Conservation (phyloP, 2,329 filamentous ascomycete species). For the Claviceps cyperi region DNA sequence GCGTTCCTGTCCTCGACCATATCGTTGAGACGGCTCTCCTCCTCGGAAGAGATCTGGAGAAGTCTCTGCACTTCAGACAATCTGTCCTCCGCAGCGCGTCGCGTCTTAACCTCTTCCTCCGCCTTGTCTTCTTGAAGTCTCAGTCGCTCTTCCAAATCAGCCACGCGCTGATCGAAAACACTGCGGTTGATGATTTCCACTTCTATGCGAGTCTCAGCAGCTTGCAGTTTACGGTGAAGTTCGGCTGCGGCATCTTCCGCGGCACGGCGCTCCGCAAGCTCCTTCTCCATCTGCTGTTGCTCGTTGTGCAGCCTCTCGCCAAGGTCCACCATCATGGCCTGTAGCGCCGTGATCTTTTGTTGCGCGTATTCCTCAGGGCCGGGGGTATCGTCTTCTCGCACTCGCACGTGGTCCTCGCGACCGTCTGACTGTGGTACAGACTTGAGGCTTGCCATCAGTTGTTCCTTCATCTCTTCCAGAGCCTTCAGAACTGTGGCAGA, state of each 20-base stretch:
- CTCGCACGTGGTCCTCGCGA: conserved; percentile 35
- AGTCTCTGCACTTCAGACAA: conserved; percentile 58
- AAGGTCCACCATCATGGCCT: conserved; percentile 43
- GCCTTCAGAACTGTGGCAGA: conserved; percentile 47
- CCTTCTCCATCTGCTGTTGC: conserved; percentile 33
- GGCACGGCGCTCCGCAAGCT: conserved; percentile 31
- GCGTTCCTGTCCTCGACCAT: conserved; percentile 56
- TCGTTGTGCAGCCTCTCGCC: conserved; percentile 40
- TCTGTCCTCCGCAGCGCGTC: conserved; percentile 57
- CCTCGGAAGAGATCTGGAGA: conserved; percentile 55
- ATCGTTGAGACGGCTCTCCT: conserved; percentile 53
- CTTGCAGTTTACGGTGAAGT: conserved; percentile 37
- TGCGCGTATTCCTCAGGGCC: conserved; percentile 36
- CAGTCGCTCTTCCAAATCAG: conserved; percentile 56
- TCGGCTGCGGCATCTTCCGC: conserved; percentile 41
- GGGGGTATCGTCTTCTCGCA: conserved; percentile 36
- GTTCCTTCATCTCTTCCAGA: conserved; percentile 46
- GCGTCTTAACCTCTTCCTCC: conserved; percentile 47
- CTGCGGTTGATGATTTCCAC: conserved; percentile 47
- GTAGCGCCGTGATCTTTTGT: conserved; percentile 42
- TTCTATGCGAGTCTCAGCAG: conserved; percentile 43
- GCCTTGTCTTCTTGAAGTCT: conserved; percentile 46
- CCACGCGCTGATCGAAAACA: conserved; percentile 44
- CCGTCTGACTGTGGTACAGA: conserved; percentile 18
- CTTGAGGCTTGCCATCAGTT: conserved; percentile 17